Base-by-base conservation (phyloP, 352 stramenopile genomes). In the Peronospora belbahrii region DNA sequence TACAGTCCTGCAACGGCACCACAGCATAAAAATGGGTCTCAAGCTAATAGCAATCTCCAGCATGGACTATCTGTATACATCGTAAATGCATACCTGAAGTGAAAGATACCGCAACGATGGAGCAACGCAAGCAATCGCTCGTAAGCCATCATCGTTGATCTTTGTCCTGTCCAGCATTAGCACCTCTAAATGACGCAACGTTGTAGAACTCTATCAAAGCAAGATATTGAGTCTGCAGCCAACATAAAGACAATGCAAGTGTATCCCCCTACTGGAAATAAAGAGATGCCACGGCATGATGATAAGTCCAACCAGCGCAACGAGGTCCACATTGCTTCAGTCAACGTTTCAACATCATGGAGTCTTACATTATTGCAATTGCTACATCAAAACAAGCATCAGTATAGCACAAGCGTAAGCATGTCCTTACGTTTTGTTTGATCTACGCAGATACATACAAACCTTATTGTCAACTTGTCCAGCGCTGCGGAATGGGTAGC, bases 151-250 rank as follows among this genome's bases (percentile, higher is more conserved):
- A 38, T 88, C 65, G 14, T 60, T 59, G 15, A 86, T 68, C 13
- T 43, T 38, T 2, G 71, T 84, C 38, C 60, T 79, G 48, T 88
- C 74, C 3, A 86, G 52, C n/a, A 86, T 64, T 15, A 88, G 46
- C 2, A 82, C 74, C 54, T 86, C 44, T 3, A 88, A 55, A 19
- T 38, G 54, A 13, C 41, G 52, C 11, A 85, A 43, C n/a, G 27
- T 42, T 18, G 39, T 51, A 15, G 63, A 51, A 34, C 53, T 33
- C 62, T 76, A 42, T 47, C 14, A 11, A 33, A 6, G 18, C 37
- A 25, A 15, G 19, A 20, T 22, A 19, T 13, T 48, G 37, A 55
- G 28, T 20, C 13, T 10, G 11, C 4, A 31, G 20, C 38, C 36
- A 34, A 18, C 13, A 37, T 37, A 46, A 19, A n/a, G 6, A 56